Base-by-base conservation (phyloP, 768 basidiomycete genomes). In the Lentinus tigrinus region DNA sequence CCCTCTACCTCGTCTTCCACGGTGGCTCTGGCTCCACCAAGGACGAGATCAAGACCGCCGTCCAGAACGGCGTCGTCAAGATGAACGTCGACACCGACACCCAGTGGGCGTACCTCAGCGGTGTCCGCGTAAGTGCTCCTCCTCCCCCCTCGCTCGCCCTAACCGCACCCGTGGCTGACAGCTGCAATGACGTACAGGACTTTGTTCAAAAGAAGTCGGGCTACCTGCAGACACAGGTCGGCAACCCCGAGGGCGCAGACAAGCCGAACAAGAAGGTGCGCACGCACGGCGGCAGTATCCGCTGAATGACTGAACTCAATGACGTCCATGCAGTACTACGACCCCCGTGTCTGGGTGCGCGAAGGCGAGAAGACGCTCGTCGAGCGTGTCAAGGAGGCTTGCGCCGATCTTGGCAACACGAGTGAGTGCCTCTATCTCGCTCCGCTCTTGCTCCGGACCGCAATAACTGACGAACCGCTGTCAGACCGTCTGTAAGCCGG, bases 1-100 rank as follows among this genome's bases (percentile, higher is more conserved):
- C 97, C 63, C 77, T 97, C 66, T 98, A 89, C 85, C 91, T 98
- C 61, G 97, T 98, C 75, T 99, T 98, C 94, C 97, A 99, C 79
- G 97, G 97, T 75, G 97, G 97, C 63, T 98, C 97, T 52, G 97
- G 97, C 44, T 98, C 97, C 31, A 87, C 91, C 65, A 93, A 93
- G 77, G 89, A 95, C 47, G 97, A 99, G 77, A 99, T 98, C 77
- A 80, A 79, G 67, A 93, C 88, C 47, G 96, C 95, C 57, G 97
- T 98, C 64, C 69, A 76, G 52, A 82, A 95, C 73, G 96, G 96
- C 69, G 96, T 97, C 40, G 88, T 98, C 72, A 99, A 99, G 83
- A 98, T 98, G 95, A 98, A 98, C 79, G 93, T 97, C 58, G 94
- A 96, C 74, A 98, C 95, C 58, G 85, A 81, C 79, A 58, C 53